phyloP scores from a whole-genome alignment of 2,329 filamentous ascomycete species.

The Beauveria pseudobassiana region DNA sequence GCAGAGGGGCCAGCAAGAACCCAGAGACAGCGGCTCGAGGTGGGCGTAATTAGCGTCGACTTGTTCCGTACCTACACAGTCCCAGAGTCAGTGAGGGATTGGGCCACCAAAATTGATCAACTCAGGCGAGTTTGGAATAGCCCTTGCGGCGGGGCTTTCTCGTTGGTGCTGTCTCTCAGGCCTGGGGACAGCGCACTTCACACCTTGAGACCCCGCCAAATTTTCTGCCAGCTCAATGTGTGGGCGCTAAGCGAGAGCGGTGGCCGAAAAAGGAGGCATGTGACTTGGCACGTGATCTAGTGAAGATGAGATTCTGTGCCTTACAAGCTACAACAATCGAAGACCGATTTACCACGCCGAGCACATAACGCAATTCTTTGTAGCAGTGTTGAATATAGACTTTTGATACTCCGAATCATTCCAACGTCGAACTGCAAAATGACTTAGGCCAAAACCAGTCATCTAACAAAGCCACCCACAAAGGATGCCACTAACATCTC shows the following conservation, averaged over 20 bases:
- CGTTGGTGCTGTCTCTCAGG: conserved; percentile 6
- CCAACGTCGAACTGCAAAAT: conserved; percentile 2
- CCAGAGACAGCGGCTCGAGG: not conserved
- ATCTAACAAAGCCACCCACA: not conserved
- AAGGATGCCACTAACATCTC: not conserved
- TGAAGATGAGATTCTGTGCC: not conserved
- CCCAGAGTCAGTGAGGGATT: conserved; percentile 12
- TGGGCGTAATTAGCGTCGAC: conserved; percentile 7
- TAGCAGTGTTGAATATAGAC: not conserved
- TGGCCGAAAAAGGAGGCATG: conserved; percentile 22
- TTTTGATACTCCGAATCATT: conserved; percentile 6
- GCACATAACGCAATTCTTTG: not conserved
- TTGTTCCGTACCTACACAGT: not conserved
- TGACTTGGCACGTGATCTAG: conserved; percentile 18
- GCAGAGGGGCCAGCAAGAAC: conserved; percentile 5
- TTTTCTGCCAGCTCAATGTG: conserved; percentile 31
- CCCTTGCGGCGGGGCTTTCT: conserved; percentile 30
- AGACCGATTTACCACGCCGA: too few species aligned
- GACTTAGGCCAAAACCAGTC: not conserved
- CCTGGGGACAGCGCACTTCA: not conserved
- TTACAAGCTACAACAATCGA: not conserved
- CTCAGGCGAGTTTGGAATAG: conserved; percentile 22
- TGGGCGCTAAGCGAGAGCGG: conserved; percentile 35
- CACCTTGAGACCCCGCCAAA: conserved; percentile 26
- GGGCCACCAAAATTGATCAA: conserved; percentile 22